Base-by-base conservation (phyloP, 192 early-diverging fungal genomes). In the Cladochytrium replicatum region DNA sequence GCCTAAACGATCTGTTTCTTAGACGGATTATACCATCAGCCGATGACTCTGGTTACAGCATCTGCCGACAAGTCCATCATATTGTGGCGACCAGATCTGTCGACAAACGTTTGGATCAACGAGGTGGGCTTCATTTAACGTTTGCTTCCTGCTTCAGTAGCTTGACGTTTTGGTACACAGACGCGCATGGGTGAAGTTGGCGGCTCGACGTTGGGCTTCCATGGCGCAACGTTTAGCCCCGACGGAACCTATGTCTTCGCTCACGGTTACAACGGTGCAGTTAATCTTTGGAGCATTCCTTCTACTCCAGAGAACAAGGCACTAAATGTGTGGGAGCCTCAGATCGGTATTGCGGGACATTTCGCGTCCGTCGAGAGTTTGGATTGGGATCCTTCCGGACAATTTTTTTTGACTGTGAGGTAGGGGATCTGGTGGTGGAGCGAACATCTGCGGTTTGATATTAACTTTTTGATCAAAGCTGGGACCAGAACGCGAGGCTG, bases 31-130 rank as follows among this genome's bases (percentile, higher is more conserved):
- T 76, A 71, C 34, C 51, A 73, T 32, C 83, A 87, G 46, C 82
- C 78, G 6, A 69, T 89, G 64, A 43, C 57, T 7, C 67, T 98
- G 2, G 63, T 90, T 15, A 86, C 91, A 3, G 83, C 92, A 0
- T 94, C 91, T 0, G 85, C 82, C 6, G 95, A 98, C 63, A 87
- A 93, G 61, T 84, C 86, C 11, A 80, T 93, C 61, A 84, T 96
- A 64, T 63, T 91, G 22, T 98, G 95, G 95, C 61, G 54, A 7
- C 88, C 91, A 1, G 88, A 93, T 48, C 32, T 66, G 1, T 64
- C 68, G 8, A 84, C 79, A 22, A 88, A 84, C 40, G 77, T 90
- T 17, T 98, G 94, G 94, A 53, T 87, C 3, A 82, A 85, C 34
- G 74, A 69, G 23, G 78, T 77, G 54, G n/a, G 22, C 41, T 67